Evolutionary conservation across 1,284 basidiomycete genomes (phyloP), one percentile per base, ranked within the genome.

Genomic region (Boletus mariae): DNA sequence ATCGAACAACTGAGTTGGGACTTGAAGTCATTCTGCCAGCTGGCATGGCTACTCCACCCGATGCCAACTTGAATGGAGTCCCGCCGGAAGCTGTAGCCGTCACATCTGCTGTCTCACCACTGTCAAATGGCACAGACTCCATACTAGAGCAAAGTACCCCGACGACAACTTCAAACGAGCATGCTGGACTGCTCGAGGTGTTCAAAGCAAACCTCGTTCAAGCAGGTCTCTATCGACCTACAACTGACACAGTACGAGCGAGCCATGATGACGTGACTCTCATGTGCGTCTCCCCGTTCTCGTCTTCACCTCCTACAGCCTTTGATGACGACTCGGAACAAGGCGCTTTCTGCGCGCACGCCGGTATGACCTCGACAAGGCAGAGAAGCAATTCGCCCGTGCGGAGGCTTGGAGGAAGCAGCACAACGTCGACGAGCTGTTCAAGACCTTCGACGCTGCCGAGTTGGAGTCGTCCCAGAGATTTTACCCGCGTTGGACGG

Each of bases 401-500:
- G 73, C 84, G 0, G 79, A 85, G 60, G 72, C 74, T 11, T 92
- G 89, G 89, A 71, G 87, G 56, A 74, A 74, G 61, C 68, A 78
- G 59, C 74, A 87, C 61, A 67, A 80, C 41, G 83, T 91, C 9
- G 74, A 81, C 35, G 72, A 74, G 15, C 69, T 90, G n/a, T 90
- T 81, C 67, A 74, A 75, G 15, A 75, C 74, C 2, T 85, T 88
- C 59, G 75, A 79, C 25, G 49, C 71, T 0, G 75, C 75, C 11
- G 89, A 90, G 59, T 76, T 90, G 56, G 80, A 85, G 63, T 63
- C 64, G 25, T 68, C 81, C 4, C 80, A 80, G 64, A 73, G 75
- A 49, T 88, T 84, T 56, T 90, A 90, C 71, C 86, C 89, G 2
- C 76, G 85, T 34, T 91, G 87, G 87, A 91, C 87, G 1, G 89